Conservation (phyloP, 1,284 basidiomycete species). For the Kwoniella shivajii region DNA sequence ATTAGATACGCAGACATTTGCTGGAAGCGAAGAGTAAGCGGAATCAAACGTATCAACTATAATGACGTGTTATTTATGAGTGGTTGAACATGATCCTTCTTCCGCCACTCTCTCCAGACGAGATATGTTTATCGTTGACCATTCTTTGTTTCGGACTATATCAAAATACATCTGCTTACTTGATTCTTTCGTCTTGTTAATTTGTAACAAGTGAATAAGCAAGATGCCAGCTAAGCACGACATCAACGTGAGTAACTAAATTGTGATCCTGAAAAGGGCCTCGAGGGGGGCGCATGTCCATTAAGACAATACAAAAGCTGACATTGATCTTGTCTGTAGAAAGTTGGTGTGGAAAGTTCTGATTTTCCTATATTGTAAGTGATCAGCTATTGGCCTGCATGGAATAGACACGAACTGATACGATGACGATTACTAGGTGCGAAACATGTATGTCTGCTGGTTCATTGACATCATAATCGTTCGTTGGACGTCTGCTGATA, state of each 20-base stretch:
- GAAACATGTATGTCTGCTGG: conserved; percentile 72
- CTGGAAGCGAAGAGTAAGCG: too few relatives aligned
- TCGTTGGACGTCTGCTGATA: conserved; percentile 16
- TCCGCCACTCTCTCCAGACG: background rate
- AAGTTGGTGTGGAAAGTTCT: conserved; percentile 53
- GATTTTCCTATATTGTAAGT: conserved; percentile 54
- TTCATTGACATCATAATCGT: background rate
- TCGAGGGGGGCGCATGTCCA: background rate
- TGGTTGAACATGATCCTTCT: background rate
- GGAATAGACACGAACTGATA: conserved; percentile 60
- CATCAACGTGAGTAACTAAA: conserved; percentile 48
- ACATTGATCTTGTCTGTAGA: conserved; percentile 27
- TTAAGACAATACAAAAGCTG: background rate
- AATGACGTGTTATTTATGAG: background rate
- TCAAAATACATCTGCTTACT: too few relatives aligned
- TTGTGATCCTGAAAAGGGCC: background rate
- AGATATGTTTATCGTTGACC: background rate
- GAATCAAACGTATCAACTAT: conserved; percentile 6
- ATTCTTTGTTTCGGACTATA: background rate
- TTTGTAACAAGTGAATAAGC: background rate
- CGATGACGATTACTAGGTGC: conserved; percentile 68
- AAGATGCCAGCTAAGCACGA: conserved; percentile 51
- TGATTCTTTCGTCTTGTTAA: background rate
- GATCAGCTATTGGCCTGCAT: background rate
- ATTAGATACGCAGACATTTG: too few relatives aligned